Conservation (phyloP, 1,284 basidiomycete species). For the Cerioporus squamosus region DNA sequence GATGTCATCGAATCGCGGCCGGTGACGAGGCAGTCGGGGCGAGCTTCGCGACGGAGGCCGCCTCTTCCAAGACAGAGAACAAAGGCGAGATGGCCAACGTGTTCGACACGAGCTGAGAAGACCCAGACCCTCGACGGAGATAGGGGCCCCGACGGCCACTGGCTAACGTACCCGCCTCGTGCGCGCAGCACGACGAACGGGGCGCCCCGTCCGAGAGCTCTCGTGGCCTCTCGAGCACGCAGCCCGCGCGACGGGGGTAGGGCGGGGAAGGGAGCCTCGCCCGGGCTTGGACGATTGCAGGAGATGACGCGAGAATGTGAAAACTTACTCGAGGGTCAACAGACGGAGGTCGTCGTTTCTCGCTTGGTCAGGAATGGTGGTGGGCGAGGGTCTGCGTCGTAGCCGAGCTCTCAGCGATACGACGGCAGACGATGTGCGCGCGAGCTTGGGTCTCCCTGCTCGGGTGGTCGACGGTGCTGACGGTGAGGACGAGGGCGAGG, state of each 20-base stretch:
- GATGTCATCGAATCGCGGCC: too few relatives aligned
- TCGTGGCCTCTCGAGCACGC: too few relatives aligned
- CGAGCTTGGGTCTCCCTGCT: slow-evolving; percentile 15
- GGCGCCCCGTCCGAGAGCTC: too few relatives aligned
- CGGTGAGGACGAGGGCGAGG: slow-evolving; percentile 3
- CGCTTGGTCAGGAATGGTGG: slow-evolving; percentile 74
- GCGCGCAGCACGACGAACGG: too few relatives aligned
- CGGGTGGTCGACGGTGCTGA: slow-evolving; percentile 10
- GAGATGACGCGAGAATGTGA: slow-evolving; percentile 18
- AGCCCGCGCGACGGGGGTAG: not conserved
- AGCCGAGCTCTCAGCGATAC: slow-evolving; percentile 30
- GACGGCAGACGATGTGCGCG: slow-evolving; percentile 39
- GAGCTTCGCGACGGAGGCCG: too few relatives aligned
- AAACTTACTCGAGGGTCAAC: slow-evolving; percentile 75
- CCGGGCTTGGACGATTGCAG: slow-evolving; percentile 14
- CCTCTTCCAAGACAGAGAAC: not conserved
- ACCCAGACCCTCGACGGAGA: not conserved
- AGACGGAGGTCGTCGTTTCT: slow-evolving; percentile 81
- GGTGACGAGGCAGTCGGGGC: too few relatives aligned
- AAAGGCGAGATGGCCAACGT: slow-evolving; percentile 1
- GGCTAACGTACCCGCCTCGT: not conserved
- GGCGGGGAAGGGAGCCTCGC: not conserved
- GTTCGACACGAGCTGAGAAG: slow-evolving; percentile 6
- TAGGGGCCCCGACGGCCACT: not conserved
- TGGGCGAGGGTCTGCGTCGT: slow-evolving; percentile 45